phyloP scores from a whole-genome alignment of 306 rosid genomes.

The Quercus berberidifolia region DNA sequence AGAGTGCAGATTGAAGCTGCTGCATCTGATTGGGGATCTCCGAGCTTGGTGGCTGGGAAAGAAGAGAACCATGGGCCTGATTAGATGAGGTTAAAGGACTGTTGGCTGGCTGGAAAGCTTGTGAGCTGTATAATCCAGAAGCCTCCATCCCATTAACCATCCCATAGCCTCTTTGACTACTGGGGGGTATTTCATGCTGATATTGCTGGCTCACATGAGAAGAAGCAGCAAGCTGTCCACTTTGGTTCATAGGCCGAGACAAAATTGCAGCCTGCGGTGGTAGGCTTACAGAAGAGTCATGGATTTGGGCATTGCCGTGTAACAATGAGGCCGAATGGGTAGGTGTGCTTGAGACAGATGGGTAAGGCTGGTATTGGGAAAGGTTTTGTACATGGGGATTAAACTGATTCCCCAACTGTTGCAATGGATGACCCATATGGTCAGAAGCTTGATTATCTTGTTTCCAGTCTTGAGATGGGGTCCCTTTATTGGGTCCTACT shows the following conservation, averaged over 20 bases:
- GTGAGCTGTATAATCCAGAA: slow-evolving; percentile 54
- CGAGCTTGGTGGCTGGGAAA: slow-evolving; percentile 53
- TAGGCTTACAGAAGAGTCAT: slow-evolving; percentile 44
- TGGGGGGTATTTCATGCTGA: slow-evolving; percentile 48
- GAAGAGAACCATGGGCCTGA: slow-evolving; percentile 55
- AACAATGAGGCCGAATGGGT: slow-evolving; percentile 49
- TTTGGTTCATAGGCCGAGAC: slow-evolving; percentile 62
- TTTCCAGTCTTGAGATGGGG: slow-evolving; percentile 71
- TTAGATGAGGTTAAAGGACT: slow-evolving; percentile 41
- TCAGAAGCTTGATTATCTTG: slow-evolving; percentile 69
- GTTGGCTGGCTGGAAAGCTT: slow-evolving; percentile 52
- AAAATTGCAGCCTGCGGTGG: slow-evolving; percentile 52
- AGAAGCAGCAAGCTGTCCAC: slow-evolving; percentile 50
- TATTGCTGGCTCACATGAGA: slow-evolving; percentile 51
- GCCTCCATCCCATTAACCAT: slow-evolving; percentile 55
- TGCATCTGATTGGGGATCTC: slow-evolving; percentile 67
- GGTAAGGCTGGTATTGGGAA: slow-evolving; percentile 71
- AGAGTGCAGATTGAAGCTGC: slow-evolving; percentile 51
- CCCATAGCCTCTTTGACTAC: slow-evolving; percentile 52
- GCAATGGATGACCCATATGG: slow-evolving; percentile 52
- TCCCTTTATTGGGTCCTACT: slow-evolving; percentile 40
- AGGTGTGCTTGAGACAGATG: slow-evolving; percentile 45
- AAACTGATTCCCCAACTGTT: slow-evolving; percentile 58
- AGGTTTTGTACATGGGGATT: slow-evolving; percentile 39
- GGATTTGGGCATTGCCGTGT: slow-evolving; percentile 56